Conservation (phyloP, 306 rosid species). For the Hippophae rhamnoides region DNA sequence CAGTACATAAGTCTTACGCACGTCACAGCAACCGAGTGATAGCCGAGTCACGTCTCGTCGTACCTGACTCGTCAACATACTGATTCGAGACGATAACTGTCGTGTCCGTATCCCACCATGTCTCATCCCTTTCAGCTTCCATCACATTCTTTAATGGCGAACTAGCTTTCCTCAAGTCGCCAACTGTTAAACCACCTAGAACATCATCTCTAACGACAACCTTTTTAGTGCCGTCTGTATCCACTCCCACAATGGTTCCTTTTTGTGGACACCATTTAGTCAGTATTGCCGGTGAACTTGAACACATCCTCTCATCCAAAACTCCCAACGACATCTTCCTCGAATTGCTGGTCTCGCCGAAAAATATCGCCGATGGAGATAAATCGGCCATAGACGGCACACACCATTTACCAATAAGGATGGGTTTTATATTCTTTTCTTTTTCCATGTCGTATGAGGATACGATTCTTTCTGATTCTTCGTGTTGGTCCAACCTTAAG, state of each 20-base stretch:
- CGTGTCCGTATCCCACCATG: constrained; percentile 52
- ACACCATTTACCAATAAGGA: background rate
- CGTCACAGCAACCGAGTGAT: constrained; percentile 17
- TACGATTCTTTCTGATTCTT: constrained; percentile 9
- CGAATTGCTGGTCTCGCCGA: constrained; percentile 11
- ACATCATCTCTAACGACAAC: constrained; percentile 39
- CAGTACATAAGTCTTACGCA: constrained; percentile 17
- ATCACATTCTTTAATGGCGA: constrained; percentile 33
- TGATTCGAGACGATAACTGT: constrained; percentile 27
- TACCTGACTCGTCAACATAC: constrained; percentile 6
- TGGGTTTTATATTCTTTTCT: constrained; percentile 15
- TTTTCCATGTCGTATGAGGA: constrained; percentile 26
- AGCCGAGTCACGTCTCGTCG: constrained; percentile 19
- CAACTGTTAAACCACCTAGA: constrained; percentile 28
- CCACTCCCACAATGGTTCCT: constrained; percentile 30
- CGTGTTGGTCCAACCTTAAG: constrained; percentile 36
- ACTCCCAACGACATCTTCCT: constrained; percentile 26
- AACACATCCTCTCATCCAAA: constrained; percentile 61
- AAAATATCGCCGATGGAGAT: constrained; percentile 25
- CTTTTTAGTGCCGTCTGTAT: constrained; percentile 33
- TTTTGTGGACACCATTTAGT: constrained; percentile 54
- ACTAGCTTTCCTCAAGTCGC: constrained; percentile 46
- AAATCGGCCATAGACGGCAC: constrained; percentile 17
- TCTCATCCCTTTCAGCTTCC: constrained; percentile 24
- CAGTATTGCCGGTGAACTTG: constrained; percentile 36